Evolutionary conservation across 1,139 yeast genomes (phyloP).

Genomic region (Debaryomycetaceae sp.): DNA sequence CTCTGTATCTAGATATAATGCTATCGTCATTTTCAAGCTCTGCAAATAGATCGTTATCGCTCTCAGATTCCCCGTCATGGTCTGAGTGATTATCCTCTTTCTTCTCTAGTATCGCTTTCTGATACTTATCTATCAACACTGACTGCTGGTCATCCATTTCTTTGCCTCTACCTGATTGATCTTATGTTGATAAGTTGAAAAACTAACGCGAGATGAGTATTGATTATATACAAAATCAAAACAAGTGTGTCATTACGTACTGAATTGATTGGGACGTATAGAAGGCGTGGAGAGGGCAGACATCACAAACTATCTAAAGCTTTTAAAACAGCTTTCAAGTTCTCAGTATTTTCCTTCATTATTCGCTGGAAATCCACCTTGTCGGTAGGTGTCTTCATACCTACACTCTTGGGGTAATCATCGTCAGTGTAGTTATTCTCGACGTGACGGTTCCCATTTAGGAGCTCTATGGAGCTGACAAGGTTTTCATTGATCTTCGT

Average conservation of each 20-base stretch:
- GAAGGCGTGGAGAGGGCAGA: no score
- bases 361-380: slow-evolving; percentile 9
- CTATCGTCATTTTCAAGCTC: slow-evolving; percentile 33
- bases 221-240: not conserved
- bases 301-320: slow-evolving; percentile 8
- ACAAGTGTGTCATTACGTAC: not conserved
- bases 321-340: slow-evolving; percentile 11
- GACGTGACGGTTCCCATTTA: slow-evolving; percentile 7
- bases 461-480: slow-evolving; percentile 19
- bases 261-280: not conserved
- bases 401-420: not conserved
- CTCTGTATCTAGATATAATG: slow-evolving; percentile 36
- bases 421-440: not conserved
- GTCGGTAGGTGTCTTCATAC: not conserved
- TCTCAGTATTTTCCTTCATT: slow-evolving; percentile 13
- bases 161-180: not conserved
- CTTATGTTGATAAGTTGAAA: not conserved
- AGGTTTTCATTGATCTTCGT: slow-evolving; percentile 28
- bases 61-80: slow-evolving; percentile 24
- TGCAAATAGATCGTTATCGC: slow-evolving; percentile 34
- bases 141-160: slow-evolving; percentile 32
- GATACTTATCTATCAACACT: slow-evolving; percentile 37
- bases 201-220: not conserved
- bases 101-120: slow-evolving; percentile 27
- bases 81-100: slow-evolving; percentile 14